Evolutionary conservation across 2,329 filamentous ascomycete species (phyloP).

Genomic region (Neofusicoccum laricinum): DNA sequence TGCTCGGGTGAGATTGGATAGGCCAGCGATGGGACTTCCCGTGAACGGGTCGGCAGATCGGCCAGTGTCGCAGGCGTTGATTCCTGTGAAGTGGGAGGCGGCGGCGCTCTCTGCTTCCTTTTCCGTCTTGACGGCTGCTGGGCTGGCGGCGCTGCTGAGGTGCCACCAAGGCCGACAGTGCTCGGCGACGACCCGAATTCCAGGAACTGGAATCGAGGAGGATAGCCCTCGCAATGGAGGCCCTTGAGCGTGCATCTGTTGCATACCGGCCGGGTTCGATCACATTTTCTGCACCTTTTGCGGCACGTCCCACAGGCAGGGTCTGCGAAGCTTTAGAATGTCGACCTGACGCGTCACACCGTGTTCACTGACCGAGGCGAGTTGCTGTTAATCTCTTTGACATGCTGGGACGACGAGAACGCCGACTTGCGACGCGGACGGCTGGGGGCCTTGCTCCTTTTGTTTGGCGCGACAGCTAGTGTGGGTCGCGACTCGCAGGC

Average conservation of each 20-base stretch:
- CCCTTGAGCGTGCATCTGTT: constrained; percentile 18
- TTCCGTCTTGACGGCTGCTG: neutral
- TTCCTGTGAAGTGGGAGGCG: neutral
- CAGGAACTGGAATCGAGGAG: constrained; percentile 19
- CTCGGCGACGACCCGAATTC: constrained; percentile 1
- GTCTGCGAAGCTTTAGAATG: constrained; percentile 7
- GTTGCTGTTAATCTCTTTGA: constrained; percentile 7
- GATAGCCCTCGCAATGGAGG: constrained; percentile 20
- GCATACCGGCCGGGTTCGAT: constrained; percentile 19
- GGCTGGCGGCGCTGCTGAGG: neutral
- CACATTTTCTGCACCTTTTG: constrained; percentile 20
- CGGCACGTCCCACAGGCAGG: constrained; percentile 21
- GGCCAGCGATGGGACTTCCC: neutral
- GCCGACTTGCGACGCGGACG: no score
- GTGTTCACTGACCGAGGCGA: neutral
- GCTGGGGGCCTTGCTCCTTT: no score
- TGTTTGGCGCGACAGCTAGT: neutral
- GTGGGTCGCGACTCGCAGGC: neutral
- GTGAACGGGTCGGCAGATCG: neutral
- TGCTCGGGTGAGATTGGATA: neutral
- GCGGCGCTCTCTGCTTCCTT: neutral
- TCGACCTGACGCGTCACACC: neutral
- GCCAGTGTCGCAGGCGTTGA: neutral
- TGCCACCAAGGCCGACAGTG: neutral
- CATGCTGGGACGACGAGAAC: neutral